phyloP scores from a whole-genome alignment of 768 basidiomycete genomes.

The Vararia minispora region DNA sequence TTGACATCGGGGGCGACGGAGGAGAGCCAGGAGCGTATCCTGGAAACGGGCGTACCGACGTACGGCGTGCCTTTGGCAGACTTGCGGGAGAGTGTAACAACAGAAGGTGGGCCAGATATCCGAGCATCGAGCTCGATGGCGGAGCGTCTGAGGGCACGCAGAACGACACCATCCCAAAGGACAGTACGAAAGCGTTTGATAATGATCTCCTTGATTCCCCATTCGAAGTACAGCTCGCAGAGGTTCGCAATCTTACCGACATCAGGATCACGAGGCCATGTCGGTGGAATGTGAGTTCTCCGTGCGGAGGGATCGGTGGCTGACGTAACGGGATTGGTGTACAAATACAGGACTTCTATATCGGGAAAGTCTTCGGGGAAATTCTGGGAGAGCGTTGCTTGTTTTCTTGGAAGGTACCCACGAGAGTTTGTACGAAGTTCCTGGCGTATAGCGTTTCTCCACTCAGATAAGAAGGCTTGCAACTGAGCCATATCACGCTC shows the following conservation, averaged over 20 bases:
- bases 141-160: slow-evolving; percentile 59
- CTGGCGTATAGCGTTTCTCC: slow-evolving; percentile 50
- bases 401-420: slow-evolving; percentile 53
- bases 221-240: slow-evolving; percentile 87
- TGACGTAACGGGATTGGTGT: slow-evolving; percentile 68
- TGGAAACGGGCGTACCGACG: slow-evolving; percentile 29
- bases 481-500: too few relatives aligned
- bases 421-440: slow-evolving; percentile 63
- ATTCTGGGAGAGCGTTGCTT: slow-evolving; percentile 47
- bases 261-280: slow-evolving; percentile 50
- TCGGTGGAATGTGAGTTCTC: slow-evolving; percentile 22
- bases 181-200: slow-evolving; percentile 76
- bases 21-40: slow-evolving; percentile 45
- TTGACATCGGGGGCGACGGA: slow-evolving; percentile 26
- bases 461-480: slow-evolving; percentile 40
- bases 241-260: slow-evolving; percentile 60
- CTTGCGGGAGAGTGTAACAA: slow-evolving; percentile 20
- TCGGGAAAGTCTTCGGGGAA: slow-evolving; percentile 63
- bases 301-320: slow-evolving; percentile 36
- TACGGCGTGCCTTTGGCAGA: not conserved
- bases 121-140: slow-evolving; percentile 24
- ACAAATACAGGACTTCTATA: slow-evolving; percentile 63
- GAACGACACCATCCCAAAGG: slow-evolving; percentile 66
- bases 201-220: slow-evolving; percentile 78
- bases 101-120: slow-evolving; percentile 11